Evolutionary conservation across 2,329 filamentous ascomycete genomes (phyloP).

Genomic region (Fusarium citri): DNA sequence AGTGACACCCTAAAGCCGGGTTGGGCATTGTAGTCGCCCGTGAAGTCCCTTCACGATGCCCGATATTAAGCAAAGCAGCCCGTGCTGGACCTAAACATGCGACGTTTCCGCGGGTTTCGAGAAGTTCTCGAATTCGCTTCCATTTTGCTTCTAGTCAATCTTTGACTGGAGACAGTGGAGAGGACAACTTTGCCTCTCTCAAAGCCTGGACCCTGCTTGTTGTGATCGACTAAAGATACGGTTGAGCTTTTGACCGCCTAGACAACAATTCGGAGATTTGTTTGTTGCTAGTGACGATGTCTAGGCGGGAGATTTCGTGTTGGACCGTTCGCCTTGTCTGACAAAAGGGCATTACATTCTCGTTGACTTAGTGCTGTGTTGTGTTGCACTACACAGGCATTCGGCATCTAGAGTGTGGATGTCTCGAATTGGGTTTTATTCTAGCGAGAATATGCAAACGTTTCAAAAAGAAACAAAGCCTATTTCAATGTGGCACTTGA

Average conservation of each 20-base stretch:
- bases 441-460: neutral
- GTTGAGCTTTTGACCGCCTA: slow-evolving; percentile 1
- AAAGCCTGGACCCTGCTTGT: slow-evolving; percentile 20
- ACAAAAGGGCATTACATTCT: neutral
- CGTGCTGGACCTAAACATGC: slow-evolving; percentile 15
- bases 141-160: slow-evolving; percentile 18
- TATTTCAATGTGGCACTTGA: neutral
- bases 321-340: slow-evolving; percentile 1
- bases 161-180: neutral
- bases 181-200: neutral
- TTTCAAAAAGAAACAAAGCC: neutral
- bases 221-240: neutral
- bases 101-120: slow-evolving; percentile 2
- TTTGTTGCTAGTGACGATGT: neutral
- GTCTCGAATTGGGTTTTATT: neutral
- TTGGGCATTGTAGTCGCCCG: slow-evolving; percentile 6
- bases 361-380: slow-evolving; percentile 2
- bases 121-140: slow-evolving; percentile 15
- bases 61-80: slow-evolving; percentile 12
- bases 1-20: neutral
- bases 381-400: slow-evolving; percentile 4
- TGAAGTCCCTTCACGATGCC: slow-evolving; percentile 4
- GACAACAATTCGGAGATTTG: slow-evolving; percentile 5
- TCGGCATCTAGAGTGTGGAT: neutral
- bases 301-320: neutral